phyloP scores from a whole-genome alignment of 2,329 filamentous ascomycete species.

The Daldinia sp. region DNA sequence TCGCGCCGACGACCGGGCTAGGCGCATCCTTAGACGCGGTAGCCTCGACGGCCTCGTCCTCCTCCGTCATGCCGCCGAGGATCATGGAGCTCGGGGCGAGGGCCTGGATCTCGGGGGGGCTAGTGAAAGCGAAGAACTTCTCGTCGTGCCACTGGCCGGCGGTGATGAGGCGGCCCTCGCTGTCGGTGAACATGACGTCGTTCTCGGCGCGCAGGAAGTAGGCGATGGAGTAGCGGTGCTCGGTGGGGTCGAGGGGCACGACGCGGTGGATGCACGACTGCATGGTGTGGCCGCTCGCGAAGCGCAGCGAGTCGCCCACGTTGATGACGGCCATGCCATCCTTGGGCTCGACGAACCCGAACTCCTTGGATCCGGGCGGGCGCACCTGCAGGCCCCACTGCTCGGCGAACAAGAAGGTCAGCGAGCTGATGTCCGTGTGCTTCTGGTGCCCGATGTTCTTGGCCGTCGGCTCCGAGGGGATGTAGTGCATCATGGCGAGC shows the following conservation, averaged over 20 bases:
- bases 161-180: conserved; percentile 65
- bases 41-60: conserved; percentile 52
- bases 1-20: conserved; percentile 40
- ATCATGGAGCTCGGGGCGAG: conserved; percentile 62
- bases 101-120: conserved; percentile 59
- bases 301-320: conserved; percentile 70
- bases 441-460: conserved; percentile 65
- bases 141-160: conserved; percentile 67
- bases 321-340: conserved; percentile 66
- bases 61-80: conserved; percentile 62
- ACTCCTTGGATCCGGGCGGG: conserved; percentile 61
- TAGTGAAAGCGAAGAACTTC: conserved; percentile 65
- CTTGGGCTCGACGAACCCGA: conserved; percentile 66
- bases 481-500: conserved; percentile 68
- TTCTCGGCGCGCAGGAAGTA: conserved; percentile 70
- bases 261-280: conserved; percentile 70
- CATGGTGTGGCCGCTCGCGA: conserved; percentile 65
- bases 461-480: conserved; percentile 59
- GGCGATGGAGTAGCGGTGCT: conserved; percentile 70
- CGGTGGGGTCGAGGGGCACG: conserved; percentile 62
- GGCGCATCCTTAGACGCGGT: conserved; percentile 36
- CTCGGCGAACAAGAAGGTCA: conserved; percentile 67
- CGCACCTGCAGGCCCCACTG: conserved; percentile 70
- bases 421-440: conserved; percentile 68
- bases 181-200: conserved; percentile 67